phyloP scores from a whole-genome alignment of 129 eudicot species.

The Dittrichia graveolens region DNA sequence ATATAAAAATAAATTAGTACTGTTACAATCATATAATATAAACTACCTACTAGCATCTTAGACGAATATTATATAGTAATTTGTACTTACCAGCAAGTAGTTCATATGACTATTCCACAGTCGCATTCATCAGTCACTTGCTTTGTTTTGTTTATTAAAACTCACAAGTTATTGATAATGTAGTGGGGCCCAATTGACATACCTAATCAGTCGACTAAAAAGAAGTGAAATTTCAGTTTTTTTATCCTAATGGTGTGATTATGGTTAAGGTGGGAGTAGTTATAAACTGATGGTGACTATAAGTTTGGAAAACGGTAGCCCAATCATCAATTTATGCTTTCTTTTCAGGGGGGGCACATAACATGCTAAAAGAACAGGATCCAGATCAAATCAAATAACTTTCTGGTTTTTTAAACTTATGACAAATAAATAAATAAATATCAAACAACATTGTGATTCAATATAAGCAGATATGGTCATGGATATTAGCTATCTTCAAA shows the following conservation, averaged over 20 bases:
- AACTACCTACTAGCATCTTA: slow-evolving; percentile 29
- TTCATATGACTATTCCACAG: slow-evolving; percentile 3
- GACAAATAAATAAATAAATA: no score
- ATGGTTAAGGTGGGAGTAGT: slow-evolving; percentile 29
- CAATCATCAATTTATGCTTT: neutral
- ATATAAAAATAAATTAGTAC: slow-evolving; percentile 21
- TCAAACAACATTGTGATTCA: neutral
- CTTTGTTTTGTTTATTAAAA: slow-evolving; percentile 1
- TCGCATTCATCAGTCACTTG: slow-evolving; percentile 20
- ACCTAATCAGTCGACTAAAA: slow-evolving; percentile 31
- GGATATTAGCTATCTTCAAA: slow-evolving; percentile 2
- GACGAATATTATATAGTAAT: slow-evolving; percentile 8
- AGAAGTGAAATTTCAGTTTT: neutral
- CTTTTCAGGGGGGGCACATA: no score
- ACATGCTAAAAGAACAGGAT: no score
- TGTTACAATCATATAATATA: slow-evolving; percentile 22
- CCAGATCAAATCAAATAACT: no score
- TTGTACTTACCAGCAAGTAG: slow-evolving; percentile 9
- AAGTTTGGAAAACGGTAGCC: neutral
- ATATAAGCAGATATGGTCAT: neutral
- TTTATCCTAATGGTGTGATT: slow-evolving; percentile 18
- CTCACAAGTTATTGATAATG: slow-evolving; percentile 3
- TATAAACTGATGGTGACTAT: slow-evolving; percentile 16
- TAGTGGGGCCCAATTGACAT: slow-evolving; percentile 12
- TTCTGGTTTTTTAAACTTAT: no score